phyloP scores from a whole-genome alignment of 768 basidiomycete genomes.

The Myochromella boudieri region DNA sequence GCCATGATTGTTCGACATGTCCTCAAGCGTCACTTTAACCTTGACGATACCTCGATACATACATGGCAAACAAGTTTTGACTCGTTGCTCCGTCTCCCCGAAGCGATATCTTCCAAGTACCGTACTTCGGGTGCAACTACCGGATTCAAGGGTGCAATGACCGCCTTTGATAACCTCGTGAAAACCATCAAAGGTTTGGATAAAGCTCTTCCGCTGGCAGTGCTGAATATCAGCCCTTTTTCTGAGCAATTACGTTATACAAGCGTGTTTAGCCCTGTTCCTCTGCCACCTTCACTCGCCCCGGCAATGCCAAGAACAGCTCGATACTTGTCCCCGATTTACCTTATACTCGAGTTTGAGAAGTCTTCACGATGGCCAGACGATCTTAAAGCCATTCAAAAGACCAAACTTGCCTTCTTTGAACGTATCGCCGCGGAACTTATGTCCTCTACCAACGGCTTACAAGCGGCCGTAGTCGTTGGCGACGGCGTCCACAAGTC shows the following conservation, averaged over 20 bases:
- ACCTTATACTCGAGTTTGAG: constrained; percentile 86
- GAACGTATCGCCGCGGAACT: constrained; percentile 74
- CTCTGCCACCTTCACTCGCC: constrained; percentile 55
- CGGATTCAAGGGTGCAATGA: constrained; percentile 73
- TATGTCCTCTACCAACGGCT: constrained; percentile 48
- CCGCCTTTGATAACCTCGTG: constrained; percentile 79
- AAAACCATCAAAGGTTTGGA: constrained; percentile 71
- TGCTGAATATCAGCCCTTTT: constrained; percentile 73
- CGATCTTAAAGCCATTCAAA: constrained; percentile 88
- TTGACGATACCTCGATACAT: constrained; percentile 49
- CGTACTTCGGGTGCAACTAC: constrained; percentile 37
- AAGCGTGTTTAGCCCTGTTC: constrained; percentile 76
- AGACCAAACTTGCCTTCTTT: constrained; percentile 91
- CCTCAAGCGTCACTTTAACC: constrained; percentile 73
- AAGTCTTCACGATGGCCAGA: constrained; percentile 94
- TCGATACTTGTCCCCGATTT: constrained; percentile 67
- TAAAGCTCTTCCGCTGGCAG: constrained; percentile 73
- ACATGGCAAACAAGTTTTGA: constrained; percentile 65
- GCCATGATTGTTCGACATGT: constrained; percentile 72
- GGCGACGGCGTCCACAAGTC: constrained; percentile 46
- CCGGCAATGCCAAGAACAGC: constrained; percentile 56
- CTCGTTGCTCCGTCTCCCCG: constrained; percentile 55
- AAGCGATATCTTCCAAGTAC: constrained; percentile 46
- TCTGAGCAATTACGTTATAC: constrained; percentile 82
- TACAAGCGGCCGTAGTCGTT: constrained; percentile 59